phyloP scores from a whole-genome alignment of 2,329 filamentous ascomycete genomes.

The Penicillium freii region DNA sequence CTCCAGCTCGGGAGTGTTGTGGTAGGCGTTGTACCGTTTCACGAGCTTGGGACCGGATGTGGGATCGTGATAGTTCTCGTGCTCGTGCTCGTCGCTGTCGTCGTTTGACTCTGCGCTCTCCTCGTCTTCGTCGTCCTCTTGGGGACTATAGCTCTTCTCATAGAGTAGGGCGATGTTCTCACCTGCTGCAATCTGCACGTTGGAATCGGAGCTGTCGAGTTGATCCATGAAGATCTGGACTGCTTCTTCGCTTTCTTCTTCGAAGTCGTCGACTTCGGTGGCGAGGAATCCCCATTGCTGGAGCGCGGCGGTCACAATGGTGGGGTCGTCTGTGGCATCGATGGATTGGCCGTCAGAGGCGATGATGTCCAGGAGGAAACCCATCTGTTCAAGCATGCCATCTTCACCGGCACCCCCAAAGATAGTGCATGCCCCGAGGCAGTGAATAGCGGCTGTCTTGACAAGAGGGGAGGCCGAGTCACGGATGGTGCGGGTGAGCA shows the following conservation, averaged over 20 bases:
- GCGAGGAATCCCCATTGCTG: constrained; percentile 78
- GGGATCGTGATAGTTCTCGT: constrained; percentile 41
- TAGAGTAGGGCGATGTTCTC: constrained; percentile 80
- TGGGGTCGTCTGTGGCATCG: constrained; percentile 67
- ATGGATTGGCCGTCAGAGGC: constrained; percentile 74
- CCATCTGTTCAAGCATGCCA: constrained; percentile 68
- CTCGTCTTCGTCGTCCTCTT: constrained; percentile 59
- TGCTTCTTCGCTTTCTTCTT: constrained; percentile 67
- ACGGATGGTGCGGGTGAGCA: constrained; percentile 62
- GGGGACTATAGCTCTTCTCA: constrained; percentile 65
- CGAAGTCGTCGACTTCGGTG: constrained; percentile 72
- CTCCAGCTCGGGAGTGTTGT: constrained; percentile 60
- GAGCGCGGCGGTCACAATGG: constrained; percentile 71
- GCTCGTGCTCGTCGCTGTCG: constrained; percentile 46
- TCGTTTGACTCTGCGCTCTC: constrained; percentile 38
- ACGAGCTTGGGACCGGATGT: constrained; percentile 47
- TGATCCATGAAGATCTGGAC: constrained; percentile 83
- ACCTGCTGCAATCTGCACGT: constrained; percentile 74
- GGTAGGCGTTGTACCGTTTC: constrained; percentile 67
- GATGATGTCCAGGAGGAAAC: constrained; percentile 72
- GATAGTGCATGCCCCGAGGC: constrained; percentile 68
- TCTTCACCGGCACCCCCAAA: constrained; percentile 72
- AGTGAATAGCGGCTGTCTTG: constrained; percentile 71
- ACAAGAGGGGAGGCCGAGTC: constrained; percentile 64
- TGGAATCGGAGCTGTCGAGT: constrained; percentile 69